Evolutionary conservation across 805 yeast genomes (phyloP), one percentile per base, ranked within the genome.

Genomic region (Maudiozyma serrabonitensis): DNA sequence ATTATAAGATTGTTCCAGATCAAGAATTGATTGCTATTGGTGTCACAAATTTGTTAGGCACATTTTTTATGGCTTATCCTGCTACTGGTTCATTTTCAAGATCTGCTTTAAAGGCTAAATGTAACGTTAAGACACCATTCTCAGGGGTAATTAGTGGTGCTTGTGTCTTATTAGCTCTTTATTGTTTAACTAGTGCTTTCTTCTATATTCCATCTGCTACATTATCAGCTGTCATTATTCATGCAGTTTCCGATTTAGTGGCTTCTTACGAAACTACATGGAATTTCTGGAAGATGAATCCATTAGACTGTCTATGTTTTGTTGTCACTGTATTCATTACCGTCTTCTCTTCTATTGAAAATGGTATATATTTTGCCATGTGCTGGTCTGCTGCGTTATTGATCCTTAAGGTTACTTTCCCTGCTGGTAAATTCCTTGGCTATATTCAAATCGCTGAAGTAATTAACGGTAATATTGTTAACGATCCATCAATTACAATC

Each of bases 1-100:
- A 87, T 64, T 90, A 90, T 69, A 87, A 87, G 59, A 83, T 90
- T 59, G 78, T 82, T 52, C 96, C 97, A 45, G 91, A 90, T 69
- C 97, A 90, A 73, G 97, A 90, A 68, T 76, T 90, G 49, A 78
- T 90, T 61, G 96, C 97, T 41, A 90, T 90, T 67, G 97, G 97
- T 61, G 86, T 84, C 43, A 84, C 93, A 48, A 90, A 90, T 69
- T 75, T 90, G 65, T 75, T 90, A 57, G 96, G 96, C 57, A 87
- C 95, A 19, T 87, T 89, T 63, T 90, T 90, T 78, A 76, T 80
- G 61, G 96, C 97, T 7, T 90, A 90, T 66, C 97, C 97, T 8
- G 89, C 95, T 7, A 90, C 97, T 4, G 97, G 97, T 43, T 90
- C 97, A 1, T 90, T 90, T 68, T 86, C 95, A 18, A 82, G 97